phyloP scores from a whole-genome alignment of 2,329 filamentous ascomycete species.

The Penicillium digitatum region DNA sequence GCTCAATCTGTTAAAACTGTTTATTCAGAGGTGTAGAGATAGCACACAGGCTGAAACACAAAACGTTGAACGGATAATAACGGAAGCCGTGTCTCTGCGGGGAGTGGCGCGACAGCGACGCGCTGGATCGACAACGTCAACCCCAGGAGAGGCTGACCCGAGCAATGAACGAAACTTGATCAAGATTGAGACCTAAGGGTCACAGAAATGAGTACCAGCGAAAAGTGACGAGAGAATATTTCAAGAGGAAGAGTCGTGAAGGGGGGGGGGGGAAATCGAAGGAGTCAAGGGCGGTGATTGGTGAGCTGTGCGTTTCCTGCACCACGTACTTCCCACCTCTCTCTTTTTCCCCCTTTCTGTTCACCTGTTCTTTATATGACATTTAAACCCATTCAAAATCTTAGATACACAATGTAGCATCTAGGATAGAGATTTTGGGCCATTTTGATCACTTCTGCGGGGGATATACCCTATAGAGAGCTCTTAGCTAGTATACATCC shows the following conservation, averaged over 20 bases:
- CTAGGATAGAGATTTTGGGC: neutral
- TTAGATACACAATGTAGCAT: neutral
- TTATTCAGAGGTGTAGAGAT: neutral
- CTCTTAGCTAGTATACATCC: neutral
- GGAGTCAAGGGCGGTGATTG: conserved; percentile 26
- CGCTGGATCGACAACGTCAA: conserved; percentile 22
- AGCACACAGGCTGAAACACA: conserved; percentile 3
- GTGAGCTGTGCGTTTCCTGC: conserved; percentile 13
- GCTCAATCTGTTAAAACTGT: neutral
- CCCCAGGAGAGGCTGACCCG: conserved; percentile 16
- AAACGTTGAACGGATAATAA: conserved; percentile 17
- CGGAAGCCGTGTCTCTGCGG: conserved; percentile 24
- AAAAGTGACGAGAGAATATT: conserved; percentile 9
- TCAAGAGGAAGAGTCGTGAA: conserved; percentile 7
- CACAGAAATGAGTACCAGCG: conserved; percentile 1
- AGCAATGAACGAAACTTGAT: conserved; percentile 1
- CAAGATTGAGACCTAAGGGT: conserved; percentile 4
- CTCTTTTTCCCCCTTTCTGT: neutral
- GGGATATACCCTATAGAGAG: neutral
- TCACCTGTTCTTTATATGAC: neutral
- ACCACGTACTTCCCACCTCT: conserved; percentile 7
- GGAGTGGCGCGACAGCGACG: conserved; percentile 26
- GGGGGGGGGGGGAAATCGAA: conserved; percentile 8
- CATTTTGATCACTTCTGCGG: neutral
- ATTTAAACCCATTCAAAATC: neutral